Conservation (phyloP, 192 early-diverging fungal species). For the Coemansia sp. region DNA sequence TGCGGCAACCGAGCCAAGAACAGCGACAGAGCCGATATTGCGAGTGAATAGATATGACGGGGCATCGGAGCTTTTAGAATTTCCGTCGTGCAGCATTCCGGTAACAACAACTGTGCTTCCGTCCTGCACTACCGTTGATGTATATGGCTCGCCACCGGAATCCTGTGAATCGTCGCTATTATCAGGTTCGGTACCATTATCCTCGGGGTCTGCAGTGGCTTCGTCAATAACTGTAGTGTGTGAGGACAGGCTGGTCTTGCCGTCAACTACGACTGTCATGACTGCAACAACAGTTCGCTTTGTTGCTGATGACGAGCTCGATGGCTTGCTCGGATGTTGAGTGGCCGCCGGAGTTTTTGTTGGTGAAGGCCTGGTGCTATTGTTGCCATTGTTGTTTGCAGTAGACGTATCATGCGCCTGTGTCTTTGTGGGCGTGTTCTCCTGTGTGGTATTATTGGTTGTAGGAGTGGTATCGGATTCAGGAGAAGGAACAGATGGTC, state of each 20-base stretch:
- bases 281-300: conserved; percentile 38
- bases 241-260: conserved; percentile 20
- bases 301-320: conserved; percentile 3
- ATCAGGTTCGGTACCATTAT: neutral
- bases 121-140: conserved; percentile 32
- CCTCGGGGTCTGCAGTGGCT: neutral
- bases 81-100: conserved; percentile 7
- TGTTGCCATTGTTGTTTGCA: too few species aligned
- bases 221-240: conserved; percentile 19
- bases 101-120: conserved; percentile 37
- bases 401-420: too few species aligned
- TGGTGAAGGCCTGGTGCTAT: neutral
- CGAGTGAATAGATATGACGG: neutral
- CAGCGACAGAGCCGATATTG: neutral
- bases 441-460: neutral
- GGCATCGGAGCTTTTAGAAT: conserved; percentile 3
- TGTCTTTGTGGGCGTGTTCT: neutral
- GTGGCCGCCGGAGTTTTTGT: conserved; percentile 4
- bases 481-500: conserved; percentile 1
- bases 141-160: conserved; percentile 9
- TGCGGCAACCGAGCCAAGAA: neutral
- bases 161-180: neutral
- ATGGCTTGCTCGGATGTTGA: neutral
- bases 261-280: conserved; percentile 36
- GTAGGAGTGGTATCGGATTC: neutral